Evolutionary conservation across 352 stramenopile species (phyloP), one percentile per base, ranked within the genome.

Genomic region (Pythium apleroticum): DNA sequence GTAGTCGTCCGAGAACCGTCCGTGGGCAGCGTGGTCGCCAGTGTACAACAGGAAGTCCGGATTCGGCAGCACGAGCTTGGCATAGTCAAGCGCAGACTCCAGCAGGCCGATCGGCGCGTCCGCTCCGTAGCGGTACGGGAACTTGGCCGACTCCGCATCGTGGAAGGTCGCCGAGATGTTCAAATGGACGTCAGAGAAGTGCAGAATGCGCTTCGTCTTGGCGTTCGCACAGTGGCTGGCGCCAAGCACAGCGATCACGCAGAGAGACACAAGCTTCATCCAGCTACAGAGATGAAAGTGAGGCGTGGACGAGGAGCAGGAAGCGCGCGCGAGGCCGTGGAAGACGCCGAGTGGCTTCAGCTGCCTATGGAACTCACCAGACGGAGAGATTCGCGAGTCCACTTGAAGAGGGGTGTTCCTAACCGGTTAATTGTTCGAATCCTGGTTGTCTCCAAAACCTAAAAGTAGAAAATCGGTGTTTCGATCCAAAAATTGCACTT

Each of bases 101-200:
- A 96, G 71, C 24, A 96, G 65, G 41, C 54, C 46, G 30, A 91
- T 53, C 0, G 87, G 75, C 3, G 82, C 71, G 59, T 93, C 84
- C 19, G 69, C 56, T 37, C 73, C 77, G 60, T 93, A 91, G 24
- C 60, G 69, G 52, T 78, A 80, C 6, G 72, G 76, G 27, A 83
- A 67, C 30, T 52, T 60, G 17, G 71, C 72, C 25, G 75, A 77
- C 28, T 88, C 73, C 6, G 28, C 25, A 0, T 63, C 57, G n/a
- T 78, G 63, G 14, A 86, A 65, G 20, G 71, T 75, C 20, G 55
- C 48, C 7, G 86, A 91, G 53, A 91, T 72, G 57, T 96, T 94
- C 15, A 96, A 69, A 57, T 96, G 85, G 22, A 95, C 86, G 65
- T 96, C 88, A 15, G 86, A 93, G 60, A 94, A 91, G 70, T 96